phyloP scores from a whole-genome alignment of 495 filamentous ascomycete species.

The Trichoderma orchidacearum region DNA sequence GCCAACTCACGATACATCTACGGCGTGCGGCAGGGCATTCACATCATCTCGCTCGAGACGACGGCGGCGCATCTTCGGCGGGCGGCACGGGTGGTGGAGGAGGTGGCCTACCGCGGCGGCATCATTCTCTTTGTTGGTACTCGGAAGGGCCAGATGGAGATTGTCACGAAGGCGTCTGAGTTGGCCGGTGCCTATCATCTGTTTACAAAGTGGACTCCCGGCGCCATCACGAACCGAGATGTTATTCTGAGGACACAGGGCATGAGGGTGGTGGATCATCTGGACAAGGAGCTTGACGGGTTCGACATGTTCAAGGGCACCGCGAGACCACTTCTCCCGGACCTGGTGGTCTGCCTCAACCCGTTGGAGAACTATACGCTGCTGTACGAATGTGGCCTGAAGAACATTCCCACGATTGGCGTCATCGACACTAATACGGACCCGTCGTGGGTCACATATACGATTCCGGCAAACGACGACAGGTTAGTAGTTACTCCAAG shows the following conservation, averaged over 20 bases:
- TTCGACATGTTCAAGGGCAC: conserved; percentile 51
- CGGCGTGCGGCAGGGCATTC: conserved; percentile 76
- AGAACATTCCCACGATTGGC: conserved; percentile 86
- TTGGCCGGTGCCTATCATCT: conserved; percentile 72
- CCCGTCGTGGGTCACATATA: conserved; percentile 90
- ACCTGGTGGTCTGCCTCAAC: conserved; percentile 87
- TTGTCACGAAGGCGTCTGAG: conserved; percentile 69
- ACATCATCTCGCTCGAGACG: conserved; percentile 83
- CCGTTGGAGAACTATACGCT: conserved; percentile 81
- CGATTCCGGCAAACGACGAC: conserved; percentile 94
- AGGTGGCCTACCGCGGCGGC: conserved; percentile 70
- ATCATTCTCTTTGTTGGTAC: conserved; percentile 87
- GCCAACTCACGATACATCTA: conserved; percentile 91
- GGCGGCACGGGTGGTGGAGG: conserved; percentile 77
- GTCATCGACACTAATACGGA: conserved; percentile 89
- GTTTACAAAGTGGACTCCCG: conserved; percentile 89
- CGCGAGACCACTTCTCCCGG: conserved; percentile 56
- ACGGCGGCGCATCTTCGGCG: conserved; percentile 81
- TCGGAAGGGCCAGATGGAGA: conserved; percentile 58
- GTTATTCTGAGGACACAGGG: conserved; percentile 59
- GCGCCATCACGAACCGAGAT: conserved; percentile 83
- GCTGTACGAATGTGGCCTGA: conserved; percentile 79
- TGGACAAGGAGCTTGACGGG: conserved; percentile 51
- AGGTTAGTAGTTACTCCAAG: conserved; percentile 32
- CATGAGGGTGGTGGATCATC: conserved; percentile 55